A percentile compares a stretch with the other conserved stretches of the same genome.
These are phyloP conservation scores for Phytophthora pseudosyringae DNA, from an alignment of 352 stramenopile genomes.

Conservation along the genomic window DNA sequence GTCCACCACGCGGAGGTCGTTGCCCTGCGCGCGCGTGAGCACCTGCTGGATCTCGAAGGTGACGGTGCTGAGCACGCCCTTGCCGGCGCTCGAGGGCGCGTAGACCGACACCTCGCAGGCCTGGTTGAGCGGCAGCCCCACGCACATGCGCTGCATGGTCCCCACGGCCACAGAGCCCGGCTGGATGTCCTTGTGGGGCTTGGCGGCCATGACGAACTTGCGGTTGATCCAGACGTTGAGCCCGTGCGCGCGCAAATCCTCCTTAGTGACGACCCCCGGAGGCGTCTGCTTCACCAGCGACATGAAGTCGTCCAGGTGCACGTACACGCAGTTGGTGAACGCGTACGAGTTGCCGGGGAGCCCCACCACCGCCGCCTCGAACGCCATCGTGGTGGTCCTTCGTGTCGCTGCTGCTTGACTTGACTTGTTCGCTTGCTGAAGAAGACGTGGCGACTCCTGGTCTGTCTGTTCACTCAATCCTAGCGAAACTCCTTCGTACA, in stretches of 20 bases:
- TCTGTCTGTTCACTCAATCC: conserved; percentile 4
- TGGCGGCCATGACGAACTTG: conserved; percentile 85
- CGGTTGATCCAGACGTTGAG: conserved; percentile 86
- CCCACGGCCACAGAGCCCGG: conserved; percentile 69
- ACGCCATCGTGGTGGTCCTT: conserved; percentile 41
- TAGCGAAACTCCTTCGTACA: conserved; percentile 16
- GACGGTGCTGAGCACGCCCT: conserved; percentile 67
- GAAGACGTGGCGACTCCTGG: conserved; percentile 22
- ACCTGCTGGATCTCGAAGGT: conserved; percentile 86
- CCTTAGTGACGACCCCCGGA: conserved; percentile 64
- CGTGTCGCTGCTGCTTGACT: background rate
- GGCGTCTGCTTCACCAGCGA: conserved; percentile 69
- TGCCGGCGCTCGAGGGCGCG: conserved; percentile 46
- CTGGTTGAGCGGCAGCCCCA: conserved; percentile 70
- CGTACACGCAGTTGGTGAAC: conserved; percentile 87
- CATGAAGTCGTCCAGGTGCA: conserved; percentile 80
- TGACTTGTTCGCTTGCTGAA: background rate
- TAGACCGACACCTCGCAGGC: conserved; percentile 70
- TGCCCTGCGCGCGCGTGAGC: conserved; percentile 70
- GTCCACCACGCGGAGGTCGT: conserved; percentile 72
- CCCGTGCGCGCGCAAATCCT: conserved; percentile 72
- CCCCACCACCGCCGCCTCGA: conserved; percentile 66
- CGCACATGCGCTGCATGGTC: conserved; percentile 82
- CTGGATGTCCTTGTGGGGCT: conserved; percentile 73
- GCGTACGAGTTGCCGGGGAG: conserved; percentile 81